Evolutionary conservation across 108 stramenopile genomes (phyloP).

Genomic region (Skeletonema menzelii): DNA sequence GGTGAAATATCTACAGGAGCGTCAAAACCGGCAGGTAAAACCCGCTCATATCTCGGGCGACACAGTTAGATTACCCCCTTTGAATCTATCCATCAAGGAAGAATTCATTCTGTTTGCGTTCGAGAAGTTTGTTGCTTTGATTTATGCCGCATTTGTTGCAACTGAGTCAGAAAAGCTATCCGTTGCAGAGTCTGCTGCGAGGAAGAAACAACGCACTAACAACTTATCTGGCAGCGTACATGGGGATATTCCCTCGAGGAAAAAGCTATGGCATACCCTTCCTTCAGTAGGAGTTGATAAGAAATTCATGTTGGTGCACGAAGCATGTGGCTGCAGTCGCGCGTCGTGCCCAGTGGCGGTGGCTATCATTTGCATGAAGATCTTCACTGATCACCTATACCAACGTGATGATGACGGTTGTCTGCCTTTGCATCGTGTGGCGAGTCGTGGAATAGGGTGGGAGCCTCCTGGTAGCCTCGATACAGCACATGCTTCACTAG

Average conservation of each 20-base stretch:
- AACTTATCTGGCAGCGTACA: conserved; percentile 10
- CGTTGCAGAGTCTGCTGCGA: conserved; percentile 1
- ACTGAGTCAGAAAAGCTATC: conserved; percentile 19
- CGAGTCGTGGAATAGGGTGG: conserved; percentile 56
- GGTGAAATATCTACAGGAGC: conserved; percentile 40
- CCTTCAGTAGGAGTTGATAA: conserved; percentile 7
- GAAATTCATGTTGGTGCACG: conserved; percentile 46
- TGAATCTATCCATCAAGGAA: conserved; percentile 28
- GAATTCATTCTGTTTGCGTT: conserved; percentile 39
- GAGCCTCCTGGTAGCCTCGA: conserved; percentile 36
- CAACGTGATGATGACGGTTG: conserved; percentile 43
- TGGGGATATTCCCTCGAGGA: conserved; percentile 13
- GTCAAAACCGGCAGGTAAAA: conserved; percentile 41
- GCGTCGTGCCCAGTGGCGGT: conserved; percentile 61
- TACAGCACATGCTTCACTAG: conserved; percentile 31
- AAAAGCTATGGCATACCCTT: conserved; percentile 47
- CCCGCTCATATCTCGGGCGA: conserved; percentile 6
- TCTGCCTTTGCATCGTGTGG: conserved; percentile 67
- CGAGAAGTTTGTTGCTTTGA: conserved; percentile 29
- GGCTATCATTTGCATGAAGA: conserved; percentile 45
- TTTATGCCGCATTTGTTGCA: conserved; percentile 24
- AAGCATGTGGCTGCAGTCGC: conserved; percentile 45
- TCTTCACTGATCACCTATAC: conserved; percentile 59
- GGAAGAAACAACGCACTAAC: background rate
- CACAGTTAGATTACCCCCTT: conserved; percentile 10